Conservation (phyloP, 495 filamentous ascomycete species). For the Neurospora hispaniola region DNA sequence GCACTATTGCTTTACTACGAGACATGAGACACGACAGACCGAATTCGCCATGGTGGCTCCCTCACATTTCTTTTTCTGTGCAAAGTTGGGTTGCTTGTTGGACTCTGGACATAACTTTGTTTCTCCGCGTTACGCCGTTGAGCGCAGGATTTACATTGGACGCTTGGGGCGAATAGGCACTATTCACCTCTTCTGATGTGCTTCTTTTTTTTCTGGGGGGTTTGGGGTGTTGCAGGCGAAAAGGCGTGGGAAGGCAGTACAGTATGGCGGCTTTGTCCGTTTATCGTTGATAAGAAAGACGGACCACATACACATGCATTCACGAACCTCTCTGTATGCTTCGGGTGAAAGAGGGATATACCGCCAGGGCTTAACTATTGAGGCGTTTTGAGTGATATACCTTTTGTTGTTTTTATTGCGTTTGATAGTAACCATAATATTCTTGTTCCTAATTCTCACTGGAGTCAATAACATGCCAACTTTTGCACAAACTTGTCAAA, state of each 20-base stretch:
- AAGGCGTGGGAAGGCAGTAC: constrained; percentile 1
- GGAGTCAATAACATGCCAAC: constrained; percentile 20
- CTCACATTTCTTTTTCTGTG: constrained; percentile 16
- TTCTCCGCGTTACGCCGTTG: not conserved
- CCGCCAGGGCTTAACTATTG: constrained; percentile 15
- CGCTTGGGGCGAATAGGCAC: constrained; percentile 7
- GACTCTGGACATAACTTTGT: constrained; percentile 6
- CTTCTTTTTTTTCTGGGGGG: constrained; percentile 3
- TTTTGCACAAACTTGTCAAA: constrained; percentile 4
- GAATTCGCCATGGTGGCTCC: constrained; percentile 6
- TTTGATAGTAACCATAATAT: constrained; percentile 9
- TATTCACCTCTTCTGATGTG: constrained; percentile 7
- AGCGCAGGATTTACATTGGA: constrained; percentile 8
- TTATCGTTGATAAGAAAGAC: constrained; percentile 9
- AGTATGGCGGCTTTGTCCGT: constrained; percentile 10
- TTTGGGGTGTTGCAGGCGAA: not conserved
- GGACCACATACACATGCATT: constrained; percentile 5
- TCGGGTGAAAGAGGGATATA: constrained; percentile 6
- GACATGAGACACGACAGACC: constrained; percentile 26
- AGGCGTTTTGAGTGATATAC: constrained; percentile 14
- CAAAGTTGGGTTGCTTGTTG: constrained; percentile 21
- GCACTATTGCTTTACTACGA: constrained; percentile 18
- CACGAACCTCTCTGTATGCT: constrained; percentile 4
- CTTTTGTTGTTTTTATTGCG: constrained; percentile 4
- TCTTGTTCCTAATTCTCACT: constrained; percentile 19